Base-by-base conservation (phyloP, 192 early-diverging fungal species). In the Chytriomyces hyalinus region DNA sequence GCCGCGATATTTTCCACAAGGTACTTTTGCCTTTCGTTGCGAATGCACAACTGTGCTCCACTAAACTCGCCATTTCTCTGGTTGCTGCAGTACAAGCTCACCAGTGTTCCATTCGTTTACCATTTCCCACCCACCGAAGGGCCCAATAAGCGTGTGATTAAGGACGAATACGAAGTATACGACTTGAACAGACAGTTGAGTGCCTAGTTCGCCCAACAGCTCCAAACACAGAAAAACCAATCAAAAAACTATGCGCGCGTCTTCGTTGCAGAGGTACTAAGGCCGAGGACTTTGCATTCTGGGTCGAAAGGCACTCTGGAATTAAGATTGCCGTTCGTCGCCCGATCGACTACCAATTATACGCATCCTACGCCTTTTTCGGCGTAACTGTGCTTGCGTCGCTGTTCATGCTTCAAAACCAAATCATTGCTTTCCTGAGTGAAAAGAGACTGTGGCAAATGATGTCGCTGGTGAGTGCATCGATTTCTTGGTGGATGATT, bases 81-180 rank as follows among this genome's bases (percentile, higher is more conserved):
- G 6, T 63, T 57, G 6, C 6, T 28, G 8, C 73, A 91, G 87
- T 80, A 87, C 45, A 70, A 85, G 44, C 50, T 90, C 5, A 80
- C 80, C 63, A 86, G 82, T 36, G 93, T 92, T 17, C 92, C 92
- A 22, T 83, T 88, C 11, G 74, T 92, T 4, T 84, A 88, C 17
- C 90, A 90, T 65, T 95, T 88, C 67, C 89, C 91, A 10, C 87
- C 91, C 22, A 89, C 90, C 10, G 88, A 89, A 67, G 87, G 85
- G 2, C 82, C 87, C 6, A 64, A 81, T 48, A 82, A 84, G 28
- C 80, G 83, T 47, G 70, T 53, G 66, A 78, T 70, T 67, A 79
- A 46, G 75, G 74, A 67, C 20, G 88, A 86, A 47, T 84, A 75
- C 22, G 84, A 88, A 51, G 75, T 78, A 28, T 93, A 93, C 60